Evolutionary conservation across 441 rosid species (phyloP).

Genomic region (Gossypium schwendimanii): DNA sequence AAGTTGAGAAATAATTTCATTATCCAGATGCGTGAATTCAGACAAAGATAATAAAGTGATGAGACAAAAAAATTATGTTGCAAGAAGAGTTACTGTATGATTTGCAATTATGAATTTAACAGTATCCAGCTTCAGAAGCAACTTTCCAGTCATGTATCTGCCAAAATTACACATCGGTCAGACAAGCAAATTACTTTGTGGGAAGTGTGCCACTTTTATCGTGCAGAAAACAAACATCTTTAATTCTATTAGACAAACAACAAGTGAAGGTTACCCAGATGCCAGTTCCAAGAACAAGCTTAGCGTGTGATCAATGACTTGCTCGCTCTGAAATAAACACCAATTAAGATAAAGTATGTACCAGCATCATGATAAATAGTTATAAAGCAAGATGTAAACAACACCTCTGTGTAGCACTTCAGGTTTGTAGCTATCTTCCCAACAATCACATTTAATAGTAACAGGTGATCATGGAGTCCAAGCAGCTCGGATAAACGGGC

Average conservation of each 20-base stretch:
- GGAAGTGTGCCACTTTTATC: constrained; percentile 9
- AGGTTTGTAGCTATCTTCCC: constrained; percentile 92
- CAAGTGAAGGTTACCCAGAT: constrained; percentile 66
- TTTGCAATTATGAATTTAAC: constrained; percentile 83
- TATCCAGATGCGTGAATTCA: background rate
- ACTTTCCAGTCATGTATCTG: constrained; percentile 98
- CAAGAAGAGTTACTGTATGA: constrained; percentile 67
- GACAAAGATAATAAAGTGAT: constrained; percentile 5
- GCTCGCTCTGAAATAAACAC: constrained; percentile 64
- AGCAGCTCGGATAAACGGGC: constrained; percentile 87
- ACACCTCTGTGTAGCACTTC: constrained; percentile 86
- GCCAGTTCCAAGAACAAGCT: constrained; percentile 94
- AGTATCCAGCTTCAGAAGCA: constrained; percentile 88
- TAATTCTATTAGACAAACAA: constrained; percentile 11
- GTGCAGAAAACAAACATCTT: constrained; percentile 14
- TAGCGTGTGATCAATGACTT: constrained; percentile 87
- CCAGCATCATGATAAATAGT: constrained; percentile 1
- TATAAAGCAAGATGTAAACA: constrained; percentile 15
- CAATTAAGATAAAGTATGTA: constrained; percentile 1
- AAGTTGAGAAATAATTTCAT: constrained; percentile 13
- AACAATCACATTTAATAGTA: constrained; percentile 86
- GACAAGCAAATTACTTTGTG: constrained; percentile 1
- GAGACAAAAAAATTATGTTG: constrained; percentile 15
- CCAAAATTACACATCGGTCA: constrained; percentile 14
- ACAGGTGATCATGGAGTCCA: constrained; percentile 90